Conservation (phyloP, 169 alveolate species). For the Cryptosporidium tyzzeri region DNA sequence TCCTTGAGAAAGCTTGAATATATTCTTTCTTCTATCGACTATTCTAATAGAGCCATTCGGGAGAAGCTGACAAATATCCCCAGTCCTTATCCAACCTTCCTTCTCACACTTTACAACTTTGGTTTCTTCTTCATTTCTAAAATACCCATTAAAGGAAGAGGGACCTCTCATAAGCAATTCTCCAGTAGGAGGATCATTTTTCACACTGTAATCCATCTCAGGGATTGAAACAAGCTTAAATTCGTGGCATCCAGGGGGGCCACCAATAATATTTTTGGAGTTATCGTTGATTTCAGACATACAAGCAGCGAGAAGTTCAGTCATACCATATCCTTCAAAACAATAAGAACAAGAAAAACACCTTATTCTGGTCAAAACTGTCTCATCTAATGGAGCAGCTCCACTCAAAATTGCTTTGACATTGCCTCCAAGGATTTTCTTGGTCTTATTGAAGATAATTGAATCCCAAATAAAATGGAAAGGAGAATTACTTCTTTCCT, state of each 20-base stretch:
- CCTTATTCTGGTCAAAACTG: constrained; percentile 86
- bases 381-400: constrained; percentile 90
- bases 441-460: constrained; percentile 83
- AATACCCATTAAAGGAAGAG: constrained; percentile 90
- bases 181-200: constrained; percentile 91
- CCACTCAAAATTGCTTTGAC: constrained; percentile 88
- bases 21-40: constrained; percentile 94
- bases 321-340: constrained; percentile 94
- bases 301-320: constrained; percentile 92
- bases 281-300: constrained; percentile 83
- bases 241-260: constrained; percentile 86
- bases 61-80: constrained; percentile 91
- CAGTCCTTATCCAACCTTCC: constrained; percentile 94
- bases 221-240: constrained; percentile 92
- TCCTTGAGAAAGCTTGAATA: constrained; percentile 96
- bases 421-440: constrained; percentile 91
- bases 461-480: constrained; percentile 78
- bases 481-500: constrained; percentile 21
- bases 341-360: constrained; percentile 87
- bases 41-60: constrained; percentile 88
- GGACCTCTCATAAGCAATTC: constrained; percentile 92
- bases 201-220: constrained; percentile 89
- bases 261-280: constrained; percentile 88
- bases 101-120: constrained; percentile 85
- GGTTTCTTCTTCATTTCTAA: constrained; percentile 89